A percentile compares a stretch with the other conserved stretches of the same genome.
These are phyloP conservation scores for Fusarium sp. DNA, from an alignment of 2,329 filamentous ascomycete genomes.

Conservation along the genomic window DNA sequence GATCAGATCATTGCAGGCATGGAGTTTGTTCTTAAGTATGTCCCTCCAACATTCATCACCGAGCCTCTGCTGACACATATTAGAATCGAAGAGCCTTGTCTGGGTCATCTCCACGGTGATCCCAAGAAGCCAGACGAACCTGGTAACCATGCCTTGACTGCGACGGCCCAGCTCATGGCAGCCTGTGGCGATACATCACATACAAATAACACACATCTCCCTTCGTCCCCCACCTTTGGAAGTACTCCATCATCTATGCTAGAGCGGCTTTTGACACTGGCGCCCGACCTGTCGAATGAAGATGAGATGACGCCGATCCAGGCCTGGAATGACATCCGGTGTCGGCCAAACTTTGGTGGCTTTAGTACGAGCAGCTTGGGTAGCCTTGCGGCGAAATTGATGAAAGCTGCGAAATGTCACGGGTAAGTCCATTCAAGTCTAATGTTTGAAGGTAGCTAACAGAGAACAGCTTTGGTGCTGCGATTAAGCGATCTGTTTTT, in stretches of 20 bases:
- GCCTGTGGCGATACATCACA: background rate
- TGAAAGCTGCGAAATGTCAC: slow-evolving; percentile 14
- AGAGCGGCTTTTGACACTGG: slow-evolving; percentile 4
- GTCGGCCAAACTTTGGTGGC: slow-evolving; percentile 6
- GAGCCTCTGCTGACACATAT: background rate
- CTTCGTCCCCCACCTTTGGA: background rate
- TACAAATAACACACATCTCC: background rate
- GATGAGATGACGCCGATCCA: slow-evolving; percentile 22
- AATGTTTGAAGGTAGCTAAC: accelerated
- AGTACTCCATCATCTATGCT: background rate
- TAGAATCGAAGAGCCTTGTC: slow-evolving; percentile 24
- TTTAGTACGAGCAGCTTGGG: background rate
- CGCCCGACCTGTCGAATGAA: slow-evolving; percentile 7
- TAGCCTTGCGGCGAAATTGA: background rate
- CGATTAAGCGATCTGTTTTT: slow-evolving; percentile 18
- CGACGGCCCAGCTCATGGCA: slow-evolving; percentile 12
- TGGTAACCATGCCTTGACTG: slow-evolving; percentile 9
- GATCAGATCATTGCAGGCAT: slow-evolving; percentile 39
- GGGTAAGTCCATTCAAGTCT: background rate
- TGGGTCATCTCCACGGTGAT: slow-evolving; percentile 19
- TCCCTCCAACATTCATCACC: too few species aligned
- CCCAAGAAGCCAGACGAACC: slow-evolving; percentile 7
- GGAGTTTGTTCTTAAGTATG: slow-evolving; percentile 47
- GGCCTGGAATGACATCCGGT: slow-evolving; percentile 14
- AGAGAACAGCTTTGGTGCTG: slow-evolving; percentile 7